Percentiles rank a stretch among this genome's conserved stretches.
Evolutionary conservation across 202 grass and related monocot species (phyloP).

Genomic region (Alloteropsis angusta): DNA sequence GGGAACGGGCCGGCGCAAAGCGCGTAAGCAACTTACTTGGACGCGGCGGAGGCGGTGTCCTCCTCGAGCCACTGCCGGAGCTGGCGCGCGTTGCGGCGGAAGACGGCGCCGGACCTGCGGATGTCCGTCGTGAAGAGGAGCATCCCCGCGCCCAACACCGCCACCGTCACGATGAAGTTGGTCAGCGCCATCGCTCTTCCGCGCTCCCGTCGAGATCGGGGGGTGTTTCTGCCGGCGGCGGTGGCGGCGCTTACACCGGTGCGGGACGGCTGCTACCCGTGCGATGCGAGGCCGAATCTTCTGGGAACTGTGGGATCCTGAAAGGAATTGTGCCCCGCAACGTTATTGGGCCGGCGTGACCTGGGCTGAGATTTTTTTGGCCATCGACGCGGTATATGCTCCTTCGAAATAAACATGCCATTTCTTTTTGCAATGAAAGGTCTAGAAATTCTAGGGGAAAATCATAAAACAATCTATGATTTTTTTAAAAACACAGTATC

Average conservation of each 20-base stretch:
- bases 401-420: not conserved
- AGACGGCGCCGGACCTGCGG: conserved; percentile 60
- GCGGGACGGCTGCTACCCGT: not conserved
- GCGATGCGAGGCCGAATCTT: not conserved
- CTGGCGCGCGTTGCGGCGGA: conserved; percentile 87
- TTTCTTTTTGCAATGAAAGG: not conserved
- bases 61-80: conserved; percentile 86
- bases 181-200: conserved; percentile 63
- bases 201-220: not conserved
- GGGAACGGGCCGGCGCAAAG: not conserved
- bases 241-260: not conserved
- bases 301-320: not conserved
- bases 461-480: not conserved
- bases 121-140: conserved; percentile 81
- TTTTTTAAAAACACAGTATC: too few species aligned
- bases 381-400: not conserved
- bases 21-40: conserved; percentile 33
- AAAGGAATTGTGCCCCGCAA: not conserved
- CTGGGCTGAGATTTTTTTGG: not conserved
- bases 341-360: not conserved
- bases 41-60: conserved; percentile 53
- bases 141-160: conserved; percentile 50
- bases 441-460: not conserved
- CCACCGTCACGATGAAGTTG: conserved; percentile 82
- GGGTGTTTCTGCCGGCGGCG: conserved; percentile 5